Percentiles rank a stretch among this genome's conserved stretches.
Conservation (phyloP, 371 early-diverging fungal genomes). For the Lichtheimia ornata region DNA sequence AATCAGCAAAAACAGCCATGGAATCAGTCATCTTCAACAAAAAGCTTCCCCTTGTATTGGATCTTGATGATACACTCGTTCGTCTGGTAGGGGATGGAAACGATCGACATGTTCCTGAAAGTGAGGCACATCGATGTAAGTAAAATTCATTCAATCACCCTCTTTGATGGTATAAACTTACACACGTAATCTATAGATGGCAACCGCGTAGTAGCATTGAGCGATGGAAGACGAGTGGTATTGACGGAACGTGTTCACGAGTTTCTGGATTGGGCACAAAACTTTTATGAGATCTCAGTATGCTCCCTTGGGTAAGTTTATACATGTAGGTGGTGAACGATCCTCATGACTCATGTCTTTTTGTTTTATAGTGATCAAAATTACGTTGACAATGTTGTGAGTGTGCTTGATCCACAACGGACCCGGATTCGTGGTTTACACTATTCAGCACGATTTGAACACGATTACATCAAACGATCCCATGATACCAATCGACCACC, state of each 20-base stretch:
- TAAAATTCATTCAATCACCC: not conserved
- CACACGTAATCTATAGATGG: slow-evolving; percentile 40
- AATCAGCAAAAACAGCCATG: slow-evolving; percentile 54
- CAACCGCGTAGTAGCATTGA: slow-evolving; percentile 60
- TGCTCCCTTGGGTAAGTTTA: slow-evolving; percentile 72
- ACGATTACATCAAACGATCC: slow-evolving; percentile 58
- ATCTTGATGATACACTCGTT: slow-evolving; percentile 81
- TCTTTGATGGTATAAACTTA: not conserved
- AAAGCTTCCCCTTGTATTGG: slow-evolving; percentile 73
- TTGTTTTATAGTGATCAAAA: slow-evolving; percentile 56
- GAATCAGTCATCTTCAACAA: slow-evolving; percentile 43
- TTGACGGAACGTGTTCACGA: slow-evolving; percentile 72
- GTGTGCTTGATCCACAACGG: slow-evolving; percentile 67
- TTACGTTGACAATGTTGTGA: slow-evolving; percentile 76
- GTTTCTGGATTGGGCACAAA: slow-evolving; percentile 77
- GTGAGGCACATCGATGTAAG: slow-evolving; percentile 43
- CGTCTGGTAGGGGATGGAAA: slow-evolving; percentile 71
- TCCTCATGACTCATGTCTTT: not conserved
- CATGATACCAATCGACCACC: slow-evolving; percentile 61
- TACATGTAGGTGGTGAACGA: not conserved
- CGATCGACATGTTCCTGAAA: slow-evolving; percentile 69
- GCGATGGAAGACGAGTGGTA: slow-evolving; percentile 70
- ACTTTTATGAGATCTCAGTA: slow-evolving; percentile 71
- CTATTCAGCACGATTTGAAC: slow-evolving; percentile 79
- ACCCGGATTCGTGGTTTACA: slow-evolving; percentile 62